phyloP scores from a whole-genome alignment of 148 eudicot species.

The Fagopyrum tataricum region DNA sequence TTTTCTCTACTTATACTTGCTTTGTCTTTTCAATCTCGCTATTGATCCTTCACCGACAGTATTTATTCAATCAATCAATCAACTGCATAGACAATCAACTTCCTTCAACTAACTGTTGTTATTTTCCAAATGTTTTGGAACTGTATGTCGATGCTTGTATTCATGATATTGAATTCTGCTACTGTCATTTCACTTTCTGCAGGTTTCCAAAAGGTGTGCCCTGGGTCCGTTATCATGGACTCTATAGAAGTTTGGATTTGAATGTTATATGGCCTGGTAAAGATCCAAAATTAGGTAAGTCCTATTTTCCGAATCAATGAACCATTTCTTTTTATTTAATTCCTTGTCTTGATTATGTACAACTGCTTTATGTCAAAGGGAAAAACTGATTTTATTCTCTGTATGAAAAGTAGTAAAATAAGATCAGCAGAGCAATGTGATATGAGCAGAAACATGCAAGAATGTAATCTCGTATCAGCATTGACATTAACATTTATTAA shows the following conservation, averaged over 20 bases:
- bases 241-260: slow-evolving; percentile 63
- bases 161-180: neutral
- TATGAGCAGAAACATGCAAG: neutral
- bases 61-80: neutral
- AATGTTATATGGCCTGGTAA: slow-evolving; percentile 89
- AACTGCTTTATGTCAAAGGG: neutral
- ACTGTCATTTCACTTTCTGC: slow-evolving; percentile 17
- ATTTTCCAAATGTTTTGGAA: neutral
- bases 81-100: neutral
- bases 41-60: too few relatives aligned
- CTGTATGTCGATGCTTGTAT: neutral
- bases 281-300: slow-evolving; percentile 66
- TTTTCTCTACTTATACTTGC: too few relatives aligned
- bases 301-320: neutral
- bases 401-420: neutral
- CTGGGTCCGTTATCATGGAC: slow-evolving; percentile 84
- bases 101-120: neutral
- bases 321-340: neutral
- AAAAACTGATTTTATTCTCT: neutral
- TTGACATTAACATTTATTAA: neutral
- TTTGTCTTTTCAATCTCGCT: too few relatives aligned
- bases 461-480: neutral
- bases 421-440: neutral
- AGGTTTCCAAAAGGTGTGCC: slow-evolving; percentile 92
- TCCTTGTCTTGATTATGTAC: neutral